A percentile compares a stretch with the other conserved stretches of the same genome.
phyloP scores from a whole-genome alignment of 371 early-diverging fungal genomes.

The Apophysomyces sp. region DNA sequence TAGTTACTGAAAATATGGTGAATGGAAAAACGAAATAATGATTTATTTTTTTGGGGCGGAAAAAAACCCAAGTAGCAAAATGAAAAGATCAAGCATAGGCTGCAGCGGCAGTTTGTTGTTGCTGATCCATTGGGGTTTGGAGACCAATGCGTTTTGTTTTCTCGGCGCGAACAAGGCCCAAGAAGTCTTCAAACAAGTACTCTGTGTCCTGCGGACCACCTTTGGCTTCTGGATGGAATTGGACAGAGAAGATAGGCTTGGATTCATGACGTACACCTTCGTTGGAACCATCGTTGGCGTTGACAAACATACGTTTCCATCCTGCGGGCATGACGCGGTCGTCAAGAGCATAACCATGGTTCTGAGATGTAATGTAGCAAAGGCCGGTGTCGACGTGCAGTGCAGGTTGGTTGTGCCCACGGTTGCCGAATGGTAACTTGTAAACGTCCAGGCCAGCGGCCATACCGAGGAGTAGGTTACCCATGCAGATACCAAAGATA shows the following conservation, averaged over 20 bases:
- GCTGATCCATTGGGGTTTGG: not conserved
- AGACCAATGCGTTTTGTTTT: slow-evolving; percentile 5
- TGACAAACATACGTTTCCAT: slow-evolving; percentile 85
- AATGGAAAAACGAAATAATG: not conserved
- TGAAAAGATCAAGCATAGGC: not conserved
- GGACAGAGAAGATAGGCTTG: slow-evolving; percentile 81
- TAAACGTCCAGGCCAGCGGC: slow-evolving; percentile 85
- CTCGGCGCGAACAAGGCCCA: slow-evolving; percentile 12
- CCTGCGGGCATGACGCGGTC: slow-evolving; percentile 65
- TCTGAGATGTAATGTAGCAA: slow-evolving; percentile 94
- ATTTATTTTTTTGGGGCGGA: not conserved
- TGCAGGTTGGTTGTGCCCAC: slow-evolving; percentile 96
- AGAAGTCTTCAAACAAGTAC: slow-evolving; percentile 81
- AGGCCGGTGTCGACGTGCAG: slow-evolving; percentile 68
- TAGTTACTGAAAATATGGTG: not conserved
- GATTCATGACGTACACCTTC: slow-evolving; percentile 85
- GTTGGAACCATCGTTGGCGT: slow-evolving; percentile 94
- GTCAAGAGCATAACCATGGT: slow-evolving; percentile 92
- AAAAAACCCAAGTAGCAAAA: not conserved
- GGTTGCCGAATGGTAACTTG: slow-evolving; percentile 95
- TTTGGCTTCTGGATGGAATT: slow-evolving; percentile 97
- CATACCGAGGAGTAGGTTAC: slow-evolving; percentile 87
- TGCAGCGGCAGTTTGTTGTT: not conserved
- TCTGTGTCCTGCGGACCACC: slow-evolving; percentile 94
- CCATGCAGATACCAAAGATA: slow-evolving; percentile 98